Evolutionary conservation across 768 basidiomycete genomes (phyloP).

Genomic region (Boletus sensibilis): DNA sequence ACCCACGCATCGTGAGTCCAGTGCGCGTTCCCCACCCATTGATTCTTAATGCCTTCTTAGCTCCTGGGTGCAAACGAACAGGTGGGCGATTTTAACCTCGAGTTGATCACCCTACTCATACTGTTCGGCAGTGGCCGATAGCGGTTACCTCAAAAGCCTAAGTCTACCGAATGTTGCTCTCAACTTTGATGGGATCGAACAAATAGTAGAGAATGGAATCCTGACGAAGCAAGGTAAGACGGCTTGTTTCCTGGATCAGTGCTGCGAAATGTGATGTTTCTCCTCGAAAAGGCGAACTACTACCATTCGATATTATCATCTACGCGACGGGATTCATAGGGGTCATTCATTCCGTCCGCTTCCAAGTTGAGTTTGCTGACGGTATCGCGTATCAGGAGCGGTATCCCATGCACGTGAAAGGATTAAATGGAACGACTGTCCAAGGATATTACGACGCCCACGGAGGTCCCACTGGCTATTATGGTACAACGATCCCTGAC

Average conservation of each 20-base stretch:
- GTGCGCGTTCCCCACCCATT: neutral
- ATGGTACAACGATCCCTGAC: conserved; percentile 32
- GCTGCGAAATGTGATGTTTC: neutral
- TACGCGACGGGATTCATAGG: conserved; percentile 35
- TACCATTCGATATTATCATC: conserved; percentile 36
- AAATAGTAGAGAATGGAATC: conserved; percentile 20
- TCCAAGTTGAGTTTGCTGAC: neutral
- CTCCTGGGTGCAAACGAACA: conserved; percentile 60
- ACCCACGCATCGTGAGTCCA: conserved; percentile 49
- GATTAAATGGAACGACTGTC: conserved; percentile 22
- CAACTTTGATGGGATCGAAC: conserved; percentile 25
- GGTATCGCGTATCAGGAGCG: conserved; percentile 14
- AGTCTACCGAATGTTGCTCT: conserved; percentile 25
- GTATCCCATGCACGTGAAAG: conserved; percentile 25
- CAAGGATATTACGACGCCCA: conserved; percentile 29
- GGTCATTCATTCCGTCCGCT: conserved; percentile 16
- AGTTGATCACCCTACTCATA: neutral
- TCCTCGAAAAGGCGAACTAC: conserved; percentile 22
- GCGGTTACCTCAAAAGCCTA: conserved; percentile 24
- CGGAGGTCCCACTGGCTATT: conserved; percentile 36
- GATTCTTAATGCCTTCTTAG: conserved; percentile 26
- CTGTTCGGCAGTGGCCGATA: conserved; percentile 24
- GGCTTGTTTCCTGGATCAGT: neutral
- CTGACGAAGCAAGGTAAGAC: conserved; percentile 24
- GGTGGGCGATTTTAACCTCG: conserved; percentile 8